Conservation (phyloP, 2,329 filamentous ascomycete species). For the Lasiodiplodia sp. region DNA sequence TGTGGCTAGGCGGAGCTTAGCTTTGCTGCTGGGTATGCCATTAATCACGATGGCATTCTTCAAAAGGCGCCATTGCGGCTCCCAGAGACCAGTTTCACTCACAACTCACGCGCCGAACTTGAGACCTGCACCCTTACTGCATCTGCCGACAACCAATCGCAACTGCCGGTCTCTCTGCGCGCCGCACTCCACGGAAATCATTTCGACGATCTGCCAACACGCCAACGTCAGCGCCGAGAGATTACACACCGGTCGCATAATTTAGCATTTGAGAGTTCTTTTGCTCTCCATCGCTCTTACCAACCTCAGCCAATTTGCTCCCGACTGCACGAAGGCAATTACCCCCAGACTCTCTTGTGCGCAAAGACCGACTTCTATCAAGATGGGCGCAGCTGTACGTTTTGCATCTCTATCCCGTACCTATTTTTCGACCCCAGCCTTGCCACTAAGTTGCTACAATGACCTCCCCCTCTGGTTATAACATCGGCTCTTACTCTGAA, state of each 20-base stretch:
- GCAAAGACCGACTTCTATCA: neutral
- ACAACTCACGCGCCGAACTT: neutral
- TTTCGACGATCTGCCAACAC: neutral
- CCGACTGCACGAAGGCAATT: neutral
- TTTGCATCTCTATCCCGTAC: neutral
- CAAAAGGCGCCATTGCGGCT: constrained; percentile 2
- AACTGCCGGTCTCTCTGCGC: neutral
- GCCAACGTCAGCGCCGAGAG: constrained; percentile 14
- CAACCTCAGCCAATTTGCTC: neutral
- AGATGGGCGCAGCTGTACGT: constrained; percentile 14
- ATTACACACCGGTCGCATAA: constrained; percentile 22
- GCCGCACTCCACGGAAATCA: neutral
- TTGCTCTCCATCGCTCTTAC: neutral
- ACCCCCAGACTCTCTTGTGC: neutral
- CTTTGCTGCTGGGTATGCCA: neutral
- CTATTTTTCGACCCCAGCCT: neutral
- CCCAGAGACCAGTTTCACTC: neutral
- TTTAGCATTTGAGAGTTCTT: neutral
- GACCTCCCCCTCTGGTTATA: no score
- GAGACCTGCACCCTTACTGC: neutral
- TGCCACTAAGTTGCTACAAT: neutral
- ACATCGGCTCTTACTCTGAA: no score
- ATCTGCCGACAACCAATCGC: neutral
- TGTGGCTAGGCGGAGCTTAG: neutral
- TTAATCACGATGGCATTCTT: neutral